Conservation (phyloP, 768 basidiomycete genomes). For the Inosperma sp. region DNA sequence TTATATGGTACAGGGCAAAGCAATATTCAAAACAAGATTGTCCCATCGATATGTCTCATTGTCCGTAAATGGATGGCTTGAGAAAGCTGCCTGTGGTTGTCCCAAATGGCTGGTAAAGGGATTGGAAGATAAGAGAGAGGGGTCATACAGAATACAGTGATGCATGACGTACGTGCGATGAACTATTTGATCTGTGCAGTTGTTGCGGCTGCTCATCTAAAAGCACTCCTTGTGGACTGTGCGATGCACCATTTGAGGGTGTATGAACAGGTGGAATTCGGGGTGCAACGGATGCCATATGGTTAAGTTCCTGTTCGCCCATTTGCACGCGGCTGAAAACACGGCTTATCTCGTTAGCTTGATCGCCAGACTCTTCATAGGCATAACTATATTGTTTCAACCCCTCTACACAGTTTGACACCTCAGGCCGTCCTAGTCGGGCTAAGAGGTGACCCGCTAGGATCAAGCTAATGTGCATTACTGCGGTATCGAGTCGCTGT, state of each 20-base stretch:
- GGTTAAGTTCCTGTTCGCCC: slow-evolving; percentile 43
- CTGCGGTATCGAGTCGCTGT: slow-evolving; percentile 78
- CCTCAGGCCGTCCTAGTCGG: slow-evolving; percentile 77
- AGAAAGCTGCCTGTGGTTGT: slow-evolving; percentile 18
- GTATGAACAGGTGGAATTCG: slow-evolving; percentile 29
- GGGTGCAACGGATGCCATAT: slow-evolving; percentile 42
- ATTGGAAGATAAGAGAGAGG: not conserved
- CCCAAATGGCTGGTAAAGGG: slow-evolving; percentile 9
- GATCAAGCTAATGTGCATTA: slow-evolving; percentile 84
- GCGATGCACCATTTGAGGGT: slow-evolving; percentile 18
- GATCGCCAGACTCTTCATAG: slow-evolving; percentile 81
- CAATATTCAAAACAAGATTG: too few relatives aligned
- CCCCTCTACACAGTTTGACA: slow-evolving; percentile 76
- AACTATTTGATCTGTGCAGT: slow-evolving; percentile 18
- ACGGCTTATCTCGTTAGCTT: slow-evolving; percentile 65
- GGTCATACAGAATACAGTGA: not conserved
- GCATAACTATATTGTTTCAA: slow-evolving; percentile 85
- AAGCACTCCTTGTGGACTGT: slow-evolving; percentile 24
- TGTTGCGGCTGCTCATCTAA: slow-evolving; percentile 24
- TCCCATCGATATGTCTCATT: too few relatives aligned
- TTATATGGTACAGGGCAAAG: too few relatives aligned
- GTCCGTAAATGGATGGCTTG: slow-evolving; percentile 25
- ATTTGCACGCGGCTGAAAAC: slow-evolving; percentile 39
- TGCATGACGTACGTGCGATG: slow-evolving; percentile 24
- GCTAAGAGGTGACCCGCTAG: slow-evolving; percentile 82